Base-by-base conservation (phyloP, 495 filamentous ascomycete species). In the Halenospora varia region DNA sequence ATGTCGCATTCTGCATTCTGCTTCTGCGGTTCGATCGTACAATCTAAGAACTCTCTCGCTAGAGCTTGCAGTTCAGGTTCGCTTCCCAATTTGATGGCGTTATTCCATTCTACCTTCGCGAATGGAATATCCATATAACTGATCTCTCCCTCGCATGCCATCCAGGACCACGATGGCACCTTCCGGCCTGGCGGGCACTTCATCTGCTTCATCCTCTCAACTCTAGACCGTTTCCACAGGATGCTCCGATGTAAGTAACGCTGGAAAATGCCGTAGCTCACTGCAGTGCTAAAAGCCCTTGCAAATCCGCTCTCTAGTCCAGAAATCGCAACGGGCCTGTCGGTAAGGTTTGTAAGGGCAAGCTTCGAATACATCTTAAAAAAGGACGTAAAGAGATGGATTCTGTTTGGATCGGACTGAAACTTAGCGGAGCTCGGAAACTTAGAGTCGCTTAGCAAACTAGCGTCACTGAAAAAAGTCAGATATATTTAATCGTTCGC, bases 391-490 rank as follows among this genome's bases (percentile, higher is more conserved):
- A 47, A 47, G 20, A 47, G 44, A 47, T n/a, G 44, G 20, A 47
- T 47, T 2, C 55, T 52, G 18, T 54, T 39, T 22, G 2, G 4
- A 3, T 24, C 20, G 15, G 18, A 3, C 13, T 24, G 18, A 11
- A 10, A 18, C 17, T 48, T 6, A 47, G 17, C n/a, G 17, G n/a
- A 23, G 6, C 63, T 41, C 0, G 74, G 73, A 35, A 74, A 74
- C 49, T 72, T 55, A 0, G 72, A 49, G 46, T 74, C 73, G 0
- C 68, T 71, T 3, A 74, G 63, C 46, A 73, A 70, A 35, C 29
- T 4, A 13, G 69, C 10, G 63, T 6, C 4, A 17, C 48, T 40
- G 10, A 41, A 39, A 17, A 60, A 8, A 13, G 15, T 42, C 26
- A 54, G 35, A 10, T 10, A 51, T 17, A 22, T 19, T 18, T 24